Evolutionary conservation across 345 rosid genomes (phyloP).

Genomic region (Arabis hirsuta): DNA sequence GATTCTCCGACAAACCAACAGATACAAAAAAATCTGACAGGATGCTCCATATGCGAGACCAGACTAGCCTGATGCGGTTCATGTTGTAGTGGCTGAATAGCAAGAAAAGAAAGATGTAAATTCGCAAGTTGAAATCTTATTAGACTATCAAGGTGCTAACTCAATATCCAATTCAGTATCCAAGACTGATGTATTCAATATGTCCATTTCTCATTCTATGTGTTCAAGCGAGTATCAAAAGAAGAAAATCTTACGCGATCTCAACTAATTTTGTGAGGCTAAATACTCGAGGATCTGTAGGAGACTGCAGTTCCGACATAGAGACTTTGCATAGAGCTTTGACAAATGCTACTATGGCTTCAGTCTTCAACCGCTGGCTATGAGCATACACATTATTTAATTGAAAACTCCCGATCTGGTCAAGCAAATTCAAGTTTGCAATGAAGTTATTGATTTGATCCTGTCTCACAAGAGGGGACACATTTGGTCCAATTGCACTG

Average conservation of each 20-base stretch:
- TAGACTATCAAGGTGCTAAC: constrained; percentile 15
- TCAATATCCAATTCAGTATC: constrained; percentile 7
- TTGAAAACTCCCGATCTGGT: constrained; percentile 93
- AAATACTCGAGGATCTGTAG: constrained; percentile 98
- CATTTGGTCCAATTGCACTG: constrained; percentile 62
- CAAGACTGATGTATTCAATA: constrained; percentile 21
- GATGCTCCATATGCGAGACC: constrained; percentile 96
- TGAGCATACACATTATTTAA: constrained; percentile 94
- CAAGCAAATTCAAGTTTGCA: constrained; percentile 91
- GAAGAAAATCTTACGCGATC: constrained; percentile 75
- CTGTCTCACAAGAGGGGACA: constrained; percentile 67
- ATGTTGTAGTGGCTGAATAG: constrained; percentile 91
- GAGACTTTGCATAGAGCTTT: constrained; percentile 96
- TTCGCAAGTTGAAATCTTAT: constrained; percentile 26
- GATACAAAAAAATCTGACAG: constrained; percentile 94
- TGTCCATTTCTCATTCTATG: constrained; percentile 27
- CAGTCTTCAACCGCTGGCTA: constrained; percentile 93
- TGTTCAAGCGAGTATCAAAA: constrained; percentile 13
- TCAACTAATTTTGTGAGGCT: constrained; percentile 95
- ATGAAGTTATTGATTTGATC: constrained; percentile 81
- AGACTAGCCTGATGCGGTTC: constrained; percentile 96
- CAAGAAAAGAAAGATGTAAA: constrained; percentile 22
- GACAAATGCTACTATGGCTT: constrained; percentile 92
- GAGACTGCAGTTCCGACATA: constrained; percentile 92
- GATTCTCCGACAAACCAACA: constrained; percentile 95